These are phyloP conservation scores for Jaapia argillacea DNA, from an alignment of 768 basidiomycete genomes.

Conservation along the genomic window DNA sequence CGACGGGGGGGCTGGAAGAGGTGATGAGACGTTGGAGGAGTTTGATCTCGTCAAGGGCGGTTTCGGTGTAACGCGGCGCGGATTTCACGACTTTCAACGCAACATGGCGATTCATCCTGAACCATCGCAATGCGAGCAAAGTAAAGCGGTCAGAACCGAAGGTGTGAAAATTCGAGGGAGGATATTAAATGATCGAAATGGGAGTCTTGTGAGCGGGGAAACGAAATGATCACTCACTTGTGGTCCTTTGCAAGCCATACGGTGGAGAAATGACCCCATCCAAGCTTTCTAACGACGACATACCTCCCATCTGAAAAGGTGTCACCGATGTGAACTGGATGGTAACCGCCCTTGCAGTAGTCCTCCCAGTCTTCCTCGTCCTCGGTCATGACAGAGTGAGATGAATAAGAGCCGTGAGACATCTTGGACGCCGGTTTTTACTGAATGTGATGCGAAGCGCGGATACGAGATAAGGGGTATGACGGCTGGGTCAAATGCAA, in stretches of 20 bases:
- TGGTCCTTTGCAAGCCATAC: conserved; percentile 84
- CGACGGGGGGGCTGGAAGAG: conserved; percentile 50
- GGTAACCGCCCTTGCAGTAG: conserved; percentile 63
- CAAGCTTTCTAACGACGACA: conserved; percentile 86
- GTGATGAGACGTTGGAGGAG: conserved; percentile 92
- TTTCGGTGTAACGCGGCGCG: conserved; percentile 93
- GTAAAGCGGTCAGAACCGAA: neutral
- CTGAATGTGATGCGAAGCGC: too few relatives aligned
- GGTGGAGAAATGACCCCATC: conserved; percentile 92
- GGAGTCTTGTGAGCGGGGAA: neutral
- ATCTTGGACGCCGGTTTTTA: neutral
- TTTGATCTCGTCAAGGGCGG: conserved; percentile 97
- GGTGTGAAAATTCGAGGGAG: neutral
- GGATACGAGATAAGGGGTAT: too few relatives aligned
- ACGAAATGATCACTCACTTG: conserved; percentile 42
- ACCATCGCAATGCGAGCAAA: neutral
- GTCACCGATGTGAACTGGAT: conserved; percentile 94
- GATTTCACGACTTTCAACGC: conserved; percentile 99
- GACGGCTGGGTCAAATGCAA: too few relatives aligned
- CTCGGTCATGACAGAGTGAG: conserved; percentile 57
- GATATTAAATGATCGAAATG: neutral
- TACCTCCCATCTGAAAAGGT: conserved; percentile 82
- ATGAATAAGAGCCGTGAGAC: neutral
- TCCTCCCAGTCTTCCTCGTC: conserved; percentile 94
- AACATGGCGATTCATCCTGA: conserved; percentile 89